Conservation (phyloP, 108 stramenopile species). For the Pelagomonas calceolata region DNA sequence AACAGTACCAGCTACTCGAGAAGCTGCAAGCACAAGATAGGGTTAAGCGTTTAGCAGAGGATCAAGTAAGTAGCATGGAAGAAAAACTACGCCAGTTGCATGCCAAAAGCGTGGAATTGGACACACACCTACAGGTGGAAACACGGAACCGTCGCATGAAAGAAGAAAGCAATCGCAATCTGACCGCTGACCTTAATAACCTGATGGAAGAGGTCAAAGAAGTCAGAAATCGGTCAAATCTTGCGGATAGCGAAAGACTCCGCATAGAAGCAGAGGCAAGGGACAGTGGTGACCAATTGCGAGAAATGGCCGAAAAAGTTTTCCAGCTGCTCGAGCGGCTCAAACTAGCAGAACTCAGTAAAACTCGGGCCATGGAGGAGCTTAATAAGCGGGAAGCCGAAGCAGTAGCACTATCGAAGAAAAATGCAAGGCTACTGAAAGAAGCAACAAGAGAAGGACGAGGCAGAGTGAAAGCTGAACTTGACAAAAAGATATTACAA, state of each 20-base stretch:
- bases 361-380: constrained; percentile 66
- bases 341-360: constrained; percentile 68
- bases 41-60: constrained; percentile 62
- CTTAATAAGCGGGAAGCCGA: constrained; percentile 64
- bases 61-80: constrained; percentile 57
- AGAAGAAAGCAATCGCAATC: constrained; percentile 54
- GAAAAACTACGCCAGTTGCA: constrained; percentile 52
- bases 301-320: constrained; percentile 76
- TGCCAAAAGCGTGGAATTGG: constrained; percentile 51
- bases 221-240: constrained; percentile 38
- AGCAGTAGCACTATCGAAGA: constrained; percentile 52
- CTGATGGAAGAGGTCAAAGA: constrained; percentile 42
- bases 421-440: constrained; percentile 52
- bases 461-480: constrained; percentile 53
- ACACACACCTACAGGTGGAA: constrained; percentile 65
- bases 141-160: constrained; percentile 42
- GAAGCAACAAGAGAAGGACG: constrained; percentile 54
- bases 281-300: constrained; percentile 60
- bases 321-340: constrained; percentile 70
- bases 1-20: constrained; percentile 69
- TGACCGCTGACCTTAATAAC: constrained; percentile 43
- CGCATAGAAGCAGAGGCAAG: constrained; percentile 68
- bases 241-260: constrained; percentile 51
- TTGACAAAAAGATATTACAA: constrained; percentile 45
- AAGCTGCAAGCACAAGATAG: constrained; percentile 72